These are phyloP conservation scores for Pestalotiopsis sp. DNA, from an alignment of 2,329 filamentous ascomycete species.

Conservation along the genomic window DNA sequence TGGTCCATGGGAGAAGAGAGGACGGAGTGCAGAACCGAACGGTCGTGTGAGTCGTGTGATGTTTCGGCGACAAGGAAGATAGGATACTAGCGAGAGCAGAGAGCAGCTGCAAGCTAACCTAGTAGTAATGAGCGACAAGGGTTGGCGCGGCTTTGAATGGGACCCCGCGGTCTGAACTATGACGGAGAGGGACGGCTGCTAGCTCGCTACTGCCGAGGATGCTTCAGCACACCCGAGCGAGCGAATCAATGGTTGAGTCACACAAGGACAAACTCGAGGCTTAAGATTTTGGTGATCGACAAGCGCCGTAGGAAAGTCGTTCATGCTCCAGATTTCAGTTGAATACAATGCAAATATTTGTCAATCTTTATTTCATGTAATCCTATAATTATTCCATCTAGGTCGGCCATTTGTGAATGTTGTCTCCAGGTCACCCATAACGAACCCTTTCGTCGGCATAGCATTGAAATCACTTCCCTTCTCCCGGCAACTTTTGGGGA, in stretches of 20 bases:
- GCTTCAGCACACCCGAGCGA: neutral
- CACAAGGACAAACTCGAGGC: neutral
- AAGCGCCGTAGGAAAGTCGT: neutral
- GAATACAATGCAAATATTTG: no score
- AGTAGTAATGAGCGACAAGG: neutral
- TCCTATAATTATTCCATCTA: no score
- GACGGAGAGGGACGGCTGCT: slow-evolving; percentile 11
- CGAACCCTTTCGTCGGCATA: neutral
- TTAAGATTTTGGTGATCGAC: neutral
- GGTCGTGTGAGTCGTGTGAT: slow-evolving; percentile 12
- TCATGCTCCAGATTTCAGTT: neutral
- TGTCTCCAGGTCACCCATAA: neutral
- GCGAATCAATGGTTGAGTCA: neutral
- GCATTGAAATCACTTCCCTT: neutral
- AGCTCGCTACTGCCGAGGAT: slow-evolving; percentile 10
- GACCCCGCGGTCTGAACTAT: slow-evolving; percentile 15
- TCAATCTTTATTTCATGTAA: no score
- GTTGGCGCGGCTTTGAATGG: neutral
- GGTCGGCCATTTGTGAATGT: no score
- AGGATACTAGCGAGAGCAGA: slow-evolving; percentile 9
- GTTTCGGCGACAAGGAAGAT: slow-evolving; percentile 15
- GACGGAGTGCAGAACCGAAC: neutral
- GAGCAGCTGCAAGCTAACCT: slow-evolving; percentile 12
- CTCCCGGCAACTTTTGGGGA: neutral
- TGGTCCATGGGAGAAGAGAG: slow-evolving; percentile 3